phyloP scores from a whole-genome alignment of 768 basidiomycete species.

The Pisolithus orientalis region DNA sequence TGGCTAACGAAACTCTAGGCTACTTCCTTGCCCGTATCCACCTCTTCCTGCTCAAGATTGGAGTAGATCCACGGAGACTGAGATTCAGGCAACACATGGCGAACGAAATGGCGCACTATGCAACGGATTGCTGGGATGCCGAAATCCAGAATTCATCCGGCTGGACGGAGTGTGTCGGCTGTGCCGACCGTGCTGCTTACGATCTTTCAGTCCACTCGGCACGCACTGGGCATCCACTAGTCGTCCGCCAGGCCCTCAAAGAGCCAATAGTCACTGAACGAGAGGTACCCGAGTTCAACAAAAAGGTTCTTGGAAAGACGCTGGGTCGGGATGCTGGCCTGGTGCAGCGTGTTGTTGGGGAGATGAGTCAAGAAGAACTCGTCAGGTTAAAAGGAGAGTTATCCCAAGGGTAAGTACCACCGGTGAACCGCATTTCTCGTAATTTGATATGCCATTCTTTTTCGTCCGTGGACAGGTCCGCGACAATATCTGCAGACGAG shows the following conservation, averaged over 20 bases:
- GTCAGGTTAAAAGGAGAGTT: slow-evolving; percentile 64
- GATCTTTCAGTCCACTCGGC: slow-evolving; percentile 87
- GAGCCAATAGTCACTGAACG: slow-evolving; percentile 81
- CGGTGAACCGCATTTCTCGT: slow-evolving; percentile 4
- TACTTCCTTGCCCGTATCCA: slow-evolving; percentile 94
- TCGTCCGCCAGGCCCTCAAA: slow-evolving; percentile 81
- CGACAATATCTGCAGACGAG: slow-evolving; percentile 55
- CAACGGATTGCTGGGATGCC: slow-evolving; percentile 98
- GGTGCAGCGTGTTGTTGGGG: slow-evolving; percentile 58
- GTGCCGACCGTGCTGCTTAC: slow-evolving; percentile 96
- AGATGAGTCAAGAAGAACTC: slow-evolving; percentile 62
- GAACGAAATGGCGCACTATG: slow-evolving; percentile 99
- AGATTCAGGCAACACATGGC: slow-evolving; percentile 98
- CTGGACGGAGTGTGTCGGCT: slow-evolving; percentile 99
- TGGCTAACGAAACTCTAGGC: slow-evolving; percentile 96
- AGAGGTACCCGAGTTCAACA: slow-evolving; percentile 75
- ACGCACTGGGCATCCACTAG: slow-evolving; percentile 76
- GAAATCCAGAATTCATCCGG: slow-evolving; percentile 83
- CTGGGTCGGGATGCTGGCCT: slow-evolving; percentile 77
- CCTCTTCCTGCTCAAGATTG: slow-evolving; percentile 85
- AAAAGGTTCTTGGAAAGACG: slow-evolving; percentile 83
- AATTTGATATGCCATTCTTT: background rate
- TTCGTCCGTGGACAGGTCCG: slow-evolving; percentile 34
- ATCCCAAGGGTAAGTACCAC: slow-evolving; percentile 55
- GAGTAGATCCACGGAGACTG: slow-evolving; percentile 75